Percentiles rank a stretch among this genome's conserved stretches.
Evolutionary conservation across 139 green algal species (phyloP).

Genomic region (Asterochloris sp.): DNA sequence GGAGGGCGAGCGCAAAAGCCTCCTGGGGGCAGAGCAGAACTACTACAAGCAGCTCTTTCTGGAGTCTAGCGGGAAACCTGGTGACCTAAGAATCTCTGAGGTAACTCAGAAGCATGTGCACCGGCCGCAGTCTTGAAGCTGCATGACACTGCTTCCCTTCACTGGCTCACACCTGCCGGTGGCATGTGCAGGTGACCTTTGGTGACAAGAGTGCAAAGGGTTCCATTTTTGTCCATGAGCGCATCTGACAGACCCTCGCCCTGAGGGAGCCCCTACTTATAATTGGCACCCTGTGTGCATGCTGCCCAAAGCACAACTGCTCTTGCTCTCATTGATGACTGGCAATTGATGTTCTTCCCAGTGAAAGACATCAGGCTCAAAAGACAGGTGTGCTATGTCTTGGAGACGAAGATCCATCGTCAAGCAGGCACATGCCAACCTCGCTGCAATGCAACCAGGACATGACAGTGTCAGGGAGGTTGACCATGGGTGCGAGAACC

Average conservation of each 20-base stretch:
- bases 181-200: background rate
- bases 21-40: constrained; percentile 22
- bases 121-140: background rate
- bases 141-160: background rate
- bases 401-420: no score
- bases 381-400: no score
- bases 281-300: no score
- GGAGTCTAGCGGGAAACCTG: constrained; percentile 20
- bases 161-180: no score
- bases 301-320: no score
- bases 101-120: background rate
- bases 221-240: constrained; percentile 25
- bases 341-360: no score
- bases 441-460: no score
- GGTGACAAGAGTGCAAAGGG: constrained; percentile 17
- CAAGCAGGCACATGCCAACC: no score
- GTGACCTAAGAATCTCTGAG: constrained; percentile 23
- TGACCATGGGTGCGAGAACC: no score
- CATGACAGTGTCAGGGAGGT: no score
- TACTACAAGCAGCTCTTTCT: constrained; percentile 29
- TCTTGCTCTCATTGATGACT: no score
- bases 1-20: constrained; percentile 17
- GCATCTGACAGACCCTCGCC: constrained; percentile 1
- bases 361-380: no score
- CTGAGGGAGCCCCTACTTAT: background rate